Conservation (phyloP, 2,329 filamentous ascomycete genomes). For the Dendryphion nanum region DNA sequence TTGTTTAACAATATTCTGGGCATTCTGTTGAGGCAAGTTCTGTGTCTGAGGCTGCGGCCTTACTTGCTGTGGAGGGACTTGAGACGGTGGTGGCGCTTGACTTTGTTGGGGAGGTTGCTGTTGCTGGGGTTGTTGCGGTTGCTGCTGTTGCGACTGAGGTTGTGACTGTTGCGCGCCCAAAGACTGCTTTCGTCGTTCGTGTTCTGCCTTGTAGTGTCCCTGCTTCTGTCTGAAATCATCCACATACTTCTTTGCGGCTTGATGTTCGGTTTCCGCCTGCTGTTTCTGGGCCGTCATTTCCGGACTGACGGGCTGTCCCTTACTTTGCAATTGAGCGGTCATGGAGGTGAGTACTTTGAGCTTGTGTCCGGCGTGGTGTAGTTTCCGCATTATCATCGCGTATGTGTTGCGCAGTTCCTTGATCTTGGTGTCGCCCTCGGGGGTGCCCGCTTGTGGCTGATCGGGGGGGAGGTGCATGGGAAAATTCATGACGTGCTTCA, state of each 20-base stretch:
- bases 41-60: conserved; percentile 25
- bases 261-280: conserved; percentile 29
- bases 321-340: conserved; percentile 30
- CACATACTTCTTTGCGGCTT: conserved; percentile 27
- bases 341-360: conserved; percentile 24
- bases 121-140: conserved; percentile 16
- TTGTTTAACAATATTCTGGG: conserved; percentile 28
- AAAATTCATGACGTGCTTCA: conserved; percentile 38
- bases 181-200: conserved; percentile 24
- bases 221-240: conserved; percentile 38
- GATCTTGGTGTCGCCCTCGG: conserved; percentile 35
- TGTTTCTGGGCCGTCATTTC: conserved; percentile 27
- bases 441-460: conserved; percentile 27
- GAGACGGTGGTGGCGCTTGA: conserved; percentile 25
- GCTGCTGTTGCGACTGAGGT: conserved; percentile 19
- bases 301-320: conserved; percentile 32
- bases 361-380: conserved; percentile 25
- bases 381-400: conserved; percentile 31
- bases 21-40: conserved; percentile 20
- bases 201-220: conserved; percentile 30
- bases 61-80: conserved; percentile 30
- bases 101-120: conserved; percentile 25
- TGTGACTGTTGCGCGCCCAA: conserved; percentile 29
- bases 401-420: conserved; percentile 38
- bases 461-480: conserved; percentile 28